phyloP scores from a whole-genome alignment of 345 rosid species.

The Hevea brasiliensis region DNA sequence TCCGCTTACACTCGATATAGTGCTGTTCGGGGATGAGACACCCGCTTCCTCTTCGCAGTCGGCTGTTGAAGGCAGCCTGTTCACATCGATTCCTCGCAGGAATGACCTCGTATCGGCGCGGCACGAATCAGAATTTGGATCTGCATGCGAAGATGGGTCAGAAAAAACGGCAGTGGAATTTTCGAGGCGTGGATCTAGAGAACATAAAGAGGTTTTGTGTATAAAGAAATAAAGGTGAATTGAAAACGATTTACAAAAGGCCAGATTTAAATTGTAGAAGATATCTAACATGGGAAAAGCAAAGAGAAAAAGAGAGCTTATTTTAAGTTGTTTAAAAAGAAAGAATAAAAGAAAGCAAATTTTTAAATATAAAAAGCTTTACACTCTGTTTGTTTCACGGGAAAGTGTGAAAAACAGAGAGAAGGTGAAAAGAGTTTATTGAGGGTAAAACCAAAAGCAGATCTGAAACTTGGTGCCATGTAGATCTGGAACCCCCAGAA shows the following conservation, averaged over 20 bases:
- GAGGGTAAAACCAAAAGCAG: background rate
- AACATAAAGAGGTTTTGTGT: background rate
- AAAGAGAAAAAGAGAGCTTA: background rate
- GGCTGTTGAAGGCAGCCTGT: conserved; percentile 62
- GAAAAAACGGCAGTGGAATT: background rate
- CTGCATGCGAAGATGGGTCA: conserved; percentile 51
- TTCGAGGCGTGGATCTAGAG: conserved; percentile 8
- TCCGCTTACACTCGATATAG: conserved; percentile 85
- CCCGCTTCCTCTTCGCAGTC: conserved; percentile 84
- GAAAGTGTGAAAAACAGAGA: conserved; percentile 15
- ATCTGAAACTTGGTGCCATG: conserved; percentile 17
- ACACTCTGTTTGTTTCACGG: conserved; percentile 27
- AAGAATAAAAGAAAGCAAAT: conserved; percentile 3
- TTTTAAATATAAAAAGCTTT: background rate
- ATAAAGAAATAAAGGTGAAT: background rate
- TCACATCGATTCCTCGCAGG: conserved; percentile 85
- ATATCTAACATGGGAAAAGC: background rate
- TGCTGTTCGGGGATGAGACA: conserved; percentile 91
- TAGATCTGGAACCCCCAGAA: background rate
- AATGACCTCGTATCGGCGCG: conserved; percentile 54
- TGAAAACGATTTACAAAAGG: conserved; percentile 16
- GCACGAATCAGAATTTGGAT: conserved; percentile 54
- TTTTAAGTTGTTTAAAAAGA: background rate
- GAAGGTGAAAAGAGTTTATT: background rate
- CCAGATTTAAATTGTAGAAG: background rate